Base-by-base conservation (phyloP, 139 green algal genomes). In the Chloropicon primus region DNA sequence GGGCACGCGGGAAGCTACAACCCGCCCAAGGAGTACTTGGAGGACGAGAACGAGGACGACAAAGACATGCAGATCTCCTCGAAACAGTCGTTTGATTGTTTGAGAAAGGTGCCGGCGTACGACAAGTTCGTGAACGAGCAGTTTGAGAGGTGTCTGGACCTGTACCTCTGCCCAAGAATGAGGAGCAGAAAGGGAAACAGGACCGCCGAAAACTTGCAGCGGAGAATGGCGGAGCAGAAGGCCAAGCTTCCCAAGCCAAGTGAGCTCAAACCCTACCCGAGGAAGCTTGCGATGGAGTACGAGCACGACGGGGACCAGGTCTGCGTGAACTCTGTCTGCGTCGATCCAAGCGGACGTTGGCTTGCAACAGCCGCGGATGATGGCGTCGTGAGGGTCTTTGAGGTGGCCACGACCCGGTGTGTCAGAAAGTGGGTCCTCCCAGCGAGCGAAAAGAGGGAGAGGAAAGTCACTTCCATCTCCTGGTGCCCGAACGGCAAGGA, bases 111-210 rank as follows among this genome's bases (percentile, higher is more conserved):
- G 10, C 41, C 41, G 10, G 41, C 41, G 41, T 62, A 62, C 41
- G 41, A 62, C 41, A 62, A 17, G 41, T 62, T 62, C 41, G 41
- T 62, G 41, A 62, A 62, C 41, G 41, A 62, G 41, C 85, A 90
- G 23, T 99, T 99, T 80, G 95, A 99, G 87, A 91, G 95, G 72
- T 99, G 95, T 87, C 85, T 99, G 79, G 95, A 99, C 83, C 89
- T 99, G 2, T 99, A 99, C 86, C 85, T 99, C 26, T 97, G 93
- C 88, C 95, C 95, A 2, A 85, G 94, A 28, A 81, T 89, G 10
- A 78, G 86, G 2, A 86, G 41, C 41, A 5, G 41, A 17, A 62
- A 62, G 41, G 41, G 41, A 62, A 62, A 62, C 41, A 62, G 41
- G 41, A 62, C 41, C 5, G 41, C 41, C 17, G 41, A 62, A 17